Evolutionary conservation across 371 early-diverging fungal genomes (phyloP).

Genomic region (Catenaria anguillulae): DNA sequence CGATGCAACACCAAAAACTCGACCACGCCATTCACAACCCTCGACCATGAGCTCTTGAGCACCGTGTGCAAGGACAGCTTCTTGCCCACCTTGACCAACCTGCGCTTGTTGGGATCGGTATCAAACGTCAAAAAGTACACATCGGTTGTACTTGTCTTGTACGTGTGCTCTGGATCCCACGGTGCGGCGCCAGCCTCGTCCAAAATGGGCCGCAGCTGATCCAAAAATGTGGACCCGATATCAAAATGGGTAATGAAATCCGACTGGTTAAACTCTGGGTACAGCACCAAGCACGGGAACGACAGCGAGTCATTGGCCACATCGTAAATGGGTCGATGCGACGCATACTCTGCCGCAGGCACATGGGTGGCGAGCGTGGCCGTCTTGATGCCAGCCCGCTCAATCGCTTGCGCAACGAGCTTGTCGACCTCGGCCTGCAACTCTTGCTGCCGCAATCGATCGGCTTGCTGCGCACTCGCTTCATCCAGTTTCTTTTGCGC

Average conservation of each 20-base stretch:
- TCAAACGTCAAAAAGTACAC: slow-evolving; percentile 54
- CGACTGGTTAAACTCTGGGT: slow-evolving; percentile 82
- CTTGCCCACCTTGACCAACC: slow-evolving; percentile 53
- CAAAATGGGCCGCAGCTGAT: slow-evolving; percentile 61
- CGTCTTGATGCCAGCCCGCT: slow-evolving; percentile 39
- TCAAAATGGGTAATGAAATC: slow-evolving; percentile 77
- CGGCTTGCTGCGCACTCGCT: no score
- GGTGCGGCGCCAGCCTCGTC: slow-evolving; percentile 63
- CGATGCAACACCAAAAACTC: slow-evolving; percentile 2
- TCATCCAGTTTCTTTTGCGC: slow-evolving; percentile 25
- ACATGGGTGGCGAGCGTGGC: slow-evolving; percentile 26
- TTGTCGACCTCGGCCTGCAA: slow-evolving; percentile 10
- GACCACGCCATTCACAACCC: slow-evolving; percentile 4
- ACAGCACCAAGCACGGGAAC: slow-evolving; percentile 82
- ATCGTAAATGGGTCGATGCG: slow-evolving; percentile 26
- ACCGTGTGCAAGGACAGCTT: slow-evolving; percentile 32
- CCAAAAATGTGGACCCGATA: slow-evolving; percentile 63
- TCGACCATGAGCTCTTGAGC: slow-evolving; percentile 15
- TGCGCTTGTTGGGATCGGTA: slow-evolving; percentile 35
- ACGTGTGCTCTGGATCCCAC: slow-evolving; percentile 61
- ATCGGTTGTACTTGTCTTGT: slow-evolving; percentile 52
- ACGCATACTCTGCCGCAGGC: neutral
- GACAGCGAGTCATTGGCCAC: slow-evolving; percentile 42
- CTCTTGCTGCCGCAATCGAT: no score
- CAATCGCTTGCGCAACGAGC: neutral